phyloP scores from a whole-genome alignment of 2,329 filamentous ascomycete species.

The Exophiala spinifera region DNA sequence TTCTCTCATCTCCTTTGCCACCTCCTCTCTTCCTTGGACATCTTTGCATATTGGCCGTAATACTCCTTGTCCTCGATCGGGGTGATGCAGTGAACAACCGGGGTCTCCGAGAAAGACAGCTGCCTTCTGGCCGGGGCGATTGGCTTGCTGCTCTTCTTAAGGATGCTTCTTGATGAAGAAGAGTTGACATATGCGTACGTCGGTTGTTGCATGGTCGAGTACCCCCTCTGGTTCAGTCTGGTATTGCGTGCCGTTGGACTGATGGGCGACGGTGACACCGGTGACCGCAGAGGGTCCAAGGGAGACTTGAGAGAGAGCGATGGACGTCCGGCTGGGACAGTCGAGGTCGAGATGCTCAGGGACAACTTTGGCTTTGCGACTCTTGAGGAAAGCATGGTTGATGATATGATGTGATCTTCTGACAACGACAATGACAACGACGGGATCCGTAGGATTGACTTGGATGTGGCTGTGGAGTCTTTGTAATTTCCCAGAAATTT shows the following conservation, averaged over 20 bases:
- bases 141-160: slow-evolving; percentile 41
- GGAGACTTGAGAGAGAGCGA: slow-evolving; percentile 45
- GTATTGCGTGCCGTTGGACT: slow-evolving; percentile 43
- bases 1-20: slow-evolving; percentile 39
- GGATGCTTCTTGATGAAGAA: slow-evolving; percentile 46
- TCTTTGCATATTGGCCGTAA: slow-evolving; percentile 46
- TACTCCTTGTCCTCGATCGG: slow-evolving; percentile 50
- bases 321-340: slow-evolving; percentile 33
- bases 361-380: slow-evolving; percentile 47
- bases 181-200: slow-evolving; percentile 44
- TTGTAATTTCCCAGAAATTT: too few relatives aligned
- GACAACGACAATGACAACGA: not conserved
- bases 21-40: slow-evolving; percentile 46
- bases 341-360: slow-evolving; percentile 42
- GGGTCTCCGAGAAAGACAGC: slow-evolving; percentile 44
- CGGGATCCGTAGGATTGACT: too few relatives aligned
- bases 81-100: slow-evolving; percentile 46
- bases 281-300: slow-evolving; percentile 38
- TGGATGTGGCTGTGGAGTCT: too few relatives aligned
- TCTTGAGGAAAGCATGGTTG: slow-evolving; percentile 40
- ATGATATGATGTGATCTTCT: slow-evolving; percentile 3
- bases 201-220: slow-evolving; percentile 40
- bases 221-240: slow-evolving; percentile 36
- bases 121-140: slow-evolving; percentile 33
- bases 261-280: slow-evolving; percentile 41